phyloP scores from a whole-genome alignment of 2,329 filamentous ascomycete genomes.

The Apiospora hydei region DNA sequence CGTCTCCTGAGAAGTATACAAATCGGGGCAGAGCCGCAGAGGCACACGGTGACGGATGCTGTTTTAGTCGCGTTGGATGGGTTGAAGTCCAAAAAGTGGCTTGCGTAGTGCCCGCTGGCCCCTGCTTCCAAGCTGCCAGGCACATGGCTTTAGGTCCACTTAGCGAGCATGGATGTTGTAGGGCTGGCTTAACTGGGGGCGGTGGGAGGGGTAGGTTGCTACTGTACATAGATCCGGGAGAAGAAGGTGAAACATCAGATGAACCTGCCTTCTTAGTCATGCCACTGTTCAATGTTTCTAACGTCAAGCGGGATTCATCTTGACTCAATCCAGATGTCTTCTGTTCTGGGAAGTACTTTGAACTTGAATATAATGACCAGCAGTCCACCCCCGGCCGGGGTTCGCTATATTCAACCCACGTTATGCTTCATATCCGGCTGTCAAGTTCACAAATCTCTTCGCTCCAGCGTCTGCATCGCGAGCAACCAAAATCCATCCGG shows the following conservation, averaged over 20 bases:
- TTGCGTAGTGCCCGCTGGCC: slow-evolving; percentile 14
- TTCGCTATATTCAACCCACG: not conserved
- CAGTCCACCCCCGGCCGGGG: not conserved
- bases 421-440: not conserved
- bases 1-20: not conserved
- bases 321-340: not conserved
- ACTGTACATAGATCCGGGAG: not conserved
- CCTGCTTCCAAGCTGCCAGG: not conserved
- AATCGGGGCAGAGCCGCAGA: not conserved
- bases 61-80: not conserved
- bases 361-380: not conserved
- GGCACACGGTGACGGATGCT: not conserved
- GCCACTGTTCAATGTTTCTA: not conserved
- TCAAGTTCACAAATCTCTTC: not conserved
- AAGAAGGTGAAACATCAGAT: not conserved
- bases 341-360: not conserved
- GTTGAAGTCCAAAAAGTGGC: slow-evolving; percentile 15
- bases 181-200: not conserved
- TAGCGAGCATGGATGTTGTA: not conserved
- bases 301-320: not conserved
- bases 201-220: too few species aligned
- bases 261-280: not conserved
- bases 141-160: slow-evolving; percentile 14
- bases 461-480: not conserved
- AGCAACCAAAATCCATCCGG: not conserved